A percentile compares a stretch with the other conserved stretches of the same genome.
phyloP scores from a whole-genome alignment of 805 yeast genomes.

The Blastobotrys muscicola region DNA sequence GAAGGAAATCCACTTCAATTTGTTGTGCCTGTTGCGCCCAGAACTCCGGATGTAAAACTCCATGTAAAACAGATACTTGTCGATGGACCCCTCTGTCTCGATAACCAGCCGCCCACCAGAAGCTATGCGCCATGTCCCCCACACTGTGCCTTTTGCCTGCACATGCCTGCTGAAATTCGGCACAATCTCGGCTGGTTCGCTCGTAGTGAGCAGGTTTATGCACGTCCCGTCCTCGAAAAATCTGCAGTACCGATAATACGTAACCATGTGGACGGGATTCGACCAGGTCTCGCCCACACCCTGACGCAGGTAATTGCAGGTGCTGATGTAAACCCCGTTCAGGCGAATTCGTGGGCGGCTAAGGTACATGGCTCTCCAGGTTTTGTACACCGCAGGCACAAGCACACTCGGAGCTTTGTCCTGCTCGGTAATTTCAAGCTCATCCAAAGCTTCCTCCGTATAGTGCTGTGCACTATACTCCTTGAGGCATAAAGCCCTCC shows the following conservation, averaged over 20 bases:
- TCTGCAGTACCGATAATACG: conserved; percentile 78
- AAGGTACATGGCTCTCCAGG: conserved; percentile 42
- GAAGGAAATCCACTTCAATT: conserved; percentile 62
- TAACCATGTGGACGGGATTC: conserved; percentile 72
- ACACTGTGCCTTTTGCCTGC: conserved; percentile 27
- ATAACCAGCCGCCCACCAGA: conserved; percentile 44
- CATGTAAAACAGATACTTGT: conserved; percentile 55
- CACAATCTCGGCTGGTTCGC: conserved; percentile 63
- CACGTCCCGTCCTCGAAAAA: conserved; percentile 74
- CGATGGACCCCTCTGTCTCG: conserved; percentile 47
- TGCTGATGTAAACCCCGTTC: conserved; percentile 78
- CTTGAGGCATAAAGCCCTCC: conserved; percentile 20
- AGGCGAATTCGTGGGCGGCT: conserved; percentile 71
- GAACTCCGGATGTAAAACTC: conserved; percentile 47
- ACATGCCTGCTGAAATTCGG: conserved; percentile 35
- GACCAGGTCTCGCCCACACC: conserved; percentile 69
- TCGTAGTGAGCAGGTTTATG: conserved; percentile 55
- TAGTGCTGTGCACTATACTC: conserved; percentile 20
- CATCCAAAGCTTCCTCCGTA: conserved; percentile 9
- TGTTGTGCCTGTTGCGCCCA: conserved; percentile 57
- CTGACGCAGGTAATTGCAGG: conserved; percentile 72
- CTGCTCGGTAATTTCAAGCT: conserved; percentile 5
- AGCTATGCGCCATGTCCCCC: conserved; percentile 51
- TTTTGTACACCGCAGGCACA: too few species aligned
- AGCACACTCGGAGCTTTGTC: neutral